These are phyloP conservation scores for Termitomyces sp. DNA, from an alignment of 768 basidiomycete genomes.

Conservation along the genomic window DNA sequence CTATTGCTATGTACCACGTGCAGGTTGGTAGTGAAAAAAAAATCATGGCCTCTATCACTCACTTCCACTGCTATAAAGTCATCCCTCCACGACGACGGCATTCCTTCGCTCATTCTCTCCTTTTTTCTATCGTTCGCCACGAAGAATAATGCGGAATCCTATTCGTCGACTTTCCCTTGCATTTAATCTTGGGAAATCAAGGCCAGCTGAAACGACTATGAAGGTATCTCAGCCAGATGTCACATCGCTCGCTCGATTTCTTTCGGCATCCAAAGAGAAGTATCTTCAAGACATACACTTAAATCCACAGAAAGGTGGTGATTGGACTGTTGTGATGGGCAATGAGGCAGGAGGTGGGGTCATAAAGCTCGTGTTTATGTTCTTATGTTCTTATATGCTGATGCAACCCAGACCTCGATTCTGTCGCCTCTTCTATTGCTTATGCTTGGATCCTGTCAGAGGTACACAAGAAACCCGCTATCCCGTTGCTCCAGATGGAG, in stretches of 20 bases:
- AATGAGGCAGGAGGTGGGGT: slow-evolving; percentile 91
- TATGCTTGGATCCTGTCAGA: slow-evolving; percentile 73
- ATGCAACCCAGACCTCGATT: slow-evolving; percentile 71
- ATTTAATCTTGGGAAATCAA: slow-evolving; percentile 23
- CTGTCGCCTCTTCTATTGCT: slow-evolving; percentile 78
- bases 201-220: slow-evolving; percentile 6
- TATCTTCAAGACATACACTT: slow-evolving; percentile 55
- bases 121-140: not conserved
- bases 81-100: slow-evolving; percentile 2
- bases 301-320: slow-evolving; percentile 33
- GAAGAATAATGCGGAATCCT: slow-evolving; percentile 19
- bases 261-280: slow-evolving; percentile 39
- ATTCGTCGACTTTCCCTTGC: slow-evolving; percentile 33
- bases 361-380: not conserved
- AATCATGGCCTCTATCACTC: not conserved
- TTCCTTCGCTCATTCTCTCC: not conserved
- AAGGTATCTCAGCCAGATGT: slow-evolving; percentile 8
- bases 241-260: slow-evolving; percentile 22
- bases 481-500: slow-evolving; percentile 70
- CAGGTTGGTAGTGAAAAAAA: not conserved
- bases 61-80: slow-evolving; percentile 8
- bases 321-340: slow-evolving; percentile 89
- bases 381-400: not conserved
- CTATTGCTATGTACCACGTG: slow-evolving; percentile 1
- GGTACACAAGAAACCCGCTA: slow-evolving; percentile 43